phyloP scores from a whole-genome alignment of 352 stramenopile genomes.

The Blastocystis sp. region DNA sequence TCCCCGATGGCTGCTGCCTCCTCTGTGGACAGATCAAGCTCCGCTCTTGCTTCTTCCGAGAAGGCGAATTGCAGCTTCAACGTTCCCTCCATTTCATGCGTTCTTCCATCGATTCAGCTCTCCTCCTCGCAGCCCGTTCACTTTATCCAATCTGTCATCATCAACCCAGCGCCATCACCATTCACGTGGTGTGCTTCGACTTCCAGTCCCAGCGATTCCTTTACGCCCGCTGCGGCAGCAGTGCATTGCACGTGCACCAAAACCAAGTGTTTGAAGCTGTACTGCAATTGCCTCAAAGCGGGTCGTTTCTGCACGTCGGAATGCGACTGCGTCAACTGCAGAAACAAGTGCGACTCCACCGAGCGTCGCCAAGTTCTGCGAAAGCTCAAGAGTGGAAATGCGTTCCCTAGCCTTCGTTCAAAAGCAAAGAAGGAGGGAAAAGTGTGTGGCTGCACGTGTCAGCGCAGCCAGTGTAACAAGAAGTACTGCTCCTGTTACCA shows the following conservation, averaged over 20 bases:
- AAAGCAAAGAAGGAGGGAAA: background rate
- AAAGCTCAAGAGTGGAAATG: conserved; percentile 17
- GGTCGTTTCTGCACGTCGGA: conserved; percentile 6
- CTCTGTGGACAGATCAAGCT: no score
- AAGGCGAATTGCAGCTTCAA: background rate
- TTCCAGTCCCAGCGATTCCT: background rate
- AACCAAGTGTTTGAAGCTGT: conserved; percentile 62
- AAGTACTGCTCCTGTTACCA: conserved; percentile 65
- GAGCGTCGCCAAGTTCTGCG: conserved; percentile 17
- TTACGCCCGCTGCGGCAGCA: background rate
- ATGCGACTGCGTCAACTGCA: conserved; percentile 44
- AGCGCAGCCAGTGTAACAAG: conserved; percentile 67
- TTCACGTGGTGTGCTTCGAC: background rate
- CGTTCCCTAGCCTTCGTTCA: background rate
- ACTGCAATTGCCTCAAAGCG: conserved; percentile 55
- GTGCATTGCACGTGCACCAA: conserved; percentile 45
- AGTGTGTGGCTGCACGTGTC: conserved; percentile 13
- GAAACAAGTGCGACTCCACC: conserved; percentile 1
- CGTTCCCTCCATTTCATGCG: background rate
- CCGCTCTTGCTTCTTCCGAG: background rate
- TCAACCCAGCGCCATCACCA: background rate
- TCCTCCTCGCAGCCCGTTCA: conserved; percentile 22
- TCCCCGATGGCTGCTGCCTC: background rate
- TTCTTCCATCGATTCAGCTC: background rate
- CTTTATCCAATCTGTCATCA: conserved; percentile 58